Evolutionary conservation across 192 early-diverging fungal genomes (phyloP).

Genomic region (Coemansia sp.): DNA sequence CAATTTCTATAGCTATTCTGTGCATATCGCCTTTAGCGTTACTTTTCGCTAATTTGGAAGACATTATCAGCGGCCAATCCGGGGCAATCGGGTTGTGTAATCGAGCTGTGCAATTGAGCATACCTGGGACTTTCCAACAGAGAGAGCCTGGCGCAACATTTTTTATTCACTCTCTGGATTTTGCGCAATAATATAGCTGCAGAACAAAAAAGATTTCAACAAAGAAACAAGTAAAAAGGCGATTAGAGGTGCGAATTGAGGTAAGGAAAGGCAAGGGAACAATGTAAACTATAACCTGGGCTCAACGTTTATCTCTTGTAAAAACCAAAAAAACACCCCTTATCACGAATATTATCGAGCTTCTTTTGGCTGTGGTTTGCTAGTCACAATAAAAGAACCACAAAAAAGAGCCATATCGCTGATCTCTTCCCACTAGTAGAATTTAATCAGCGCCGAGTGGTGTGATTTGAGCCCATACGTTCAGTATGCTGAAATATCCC

Average conservation of each 20-base stretch:
- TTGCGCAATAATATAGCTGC: conserved; percentile 1
- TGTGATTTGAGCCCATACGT: neutral
- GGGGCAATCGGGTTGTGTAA: neutral
- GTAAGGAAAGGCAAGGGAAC: conserved; percentile 2
- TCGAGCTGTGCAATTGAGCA: conserved; percentile 4
- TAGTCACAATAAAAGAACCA: neutral
- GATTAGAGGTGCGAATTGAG: conserved; percentile 2
- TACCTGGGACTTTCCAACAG: conserved; percentile 54
- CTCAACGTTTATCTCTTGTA: too few species aligned
- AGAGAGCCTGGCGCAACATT: conserved; percentile 52
- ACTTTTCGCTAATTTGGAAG: neutral
- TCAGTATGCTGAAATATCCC: neutral
- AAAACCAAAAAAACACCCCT: too few species aligned
- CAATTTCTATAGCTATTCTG: neutral
- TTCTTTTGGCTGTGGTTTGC: neutral
- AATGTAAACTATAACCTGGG: neutral
- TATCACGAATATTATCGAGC: too few species aligned
- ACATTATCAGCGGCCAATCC: too few species aligned
- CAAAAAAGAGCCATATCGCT: neutral
- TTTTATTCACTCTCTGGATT: neutral
- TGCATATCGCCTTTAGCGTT: neutral
- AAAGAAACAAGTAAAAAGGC: neutral
- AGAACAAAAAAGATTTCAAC: neutral
- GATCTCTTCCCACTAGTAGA: neutral
- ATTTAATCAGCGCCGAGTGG: too few species aligned